Percentiles rank a stretch among this genome's conserved stretches.
Evolutionary conservation across 768 basidiomycete species (phyloP).

Genomic region (Lyophyllum atratum): DNA sequence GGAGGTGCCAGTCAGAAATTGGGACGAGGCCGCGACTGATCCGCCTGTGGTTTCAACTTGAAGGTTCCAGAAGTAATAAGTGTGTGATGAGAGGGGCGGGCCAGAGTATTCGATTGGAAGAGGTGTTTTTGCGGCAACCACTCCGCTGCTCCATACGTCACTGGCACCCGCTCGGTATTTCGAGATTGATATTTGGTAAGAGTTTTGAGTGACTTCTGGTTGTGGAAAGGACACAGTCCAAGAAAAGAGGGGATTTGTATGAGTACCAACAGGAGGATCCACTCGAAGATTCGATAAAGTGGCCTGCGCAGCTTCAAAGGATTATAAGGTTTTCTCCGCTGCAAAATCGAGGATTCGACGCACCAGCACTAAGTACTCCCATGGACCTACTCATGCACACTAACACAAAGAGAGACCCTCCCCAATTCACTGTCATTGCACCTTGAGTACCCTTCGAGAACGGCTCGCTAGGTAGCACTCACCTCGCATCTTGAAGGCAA

Average conservation of each 20-base stretch:
- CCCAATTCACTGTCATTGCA: neutral
- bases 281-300: conserved; percentile 2
- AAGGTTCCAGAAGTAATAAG: conserved; percentile 26
- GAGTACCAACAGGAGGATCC: neutral
- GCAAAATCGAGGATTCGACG: neutral
- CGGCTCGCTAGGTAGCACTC: neutral
- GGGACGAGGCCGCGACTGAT: conserved; percentile 16
- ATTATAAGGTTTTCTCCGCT: neutral
- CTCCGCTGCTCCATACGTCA: conserved; percentile 26
- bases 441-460: no score
- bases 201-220: conserved; percentile 16
- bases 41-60: conserved; percentile 20
- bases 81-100: conserved; percentile 22
- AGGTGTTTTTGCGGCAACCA: conserved; percentile 11
- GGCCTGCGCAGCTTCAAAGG: neutral
- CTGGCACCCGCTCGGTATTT: neutral
- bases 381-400: neutral
- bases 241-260: conserved; percentile 21
- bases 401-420: neutral
- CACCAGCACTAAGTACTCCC: neutral
- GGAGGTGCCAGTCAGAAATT: conserved; percentile 19
- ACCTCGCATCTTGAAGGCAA: neutral
- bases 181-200: conserved; percentile 23
- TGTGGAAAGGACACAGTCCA: conserved; percentile 21
- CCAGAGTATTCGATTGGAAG: conserved; percentile 23